Evolutionary conservation across 257 asterid genomes (phyloP).

Genomic region (Prunella vulgaris): DNA sequence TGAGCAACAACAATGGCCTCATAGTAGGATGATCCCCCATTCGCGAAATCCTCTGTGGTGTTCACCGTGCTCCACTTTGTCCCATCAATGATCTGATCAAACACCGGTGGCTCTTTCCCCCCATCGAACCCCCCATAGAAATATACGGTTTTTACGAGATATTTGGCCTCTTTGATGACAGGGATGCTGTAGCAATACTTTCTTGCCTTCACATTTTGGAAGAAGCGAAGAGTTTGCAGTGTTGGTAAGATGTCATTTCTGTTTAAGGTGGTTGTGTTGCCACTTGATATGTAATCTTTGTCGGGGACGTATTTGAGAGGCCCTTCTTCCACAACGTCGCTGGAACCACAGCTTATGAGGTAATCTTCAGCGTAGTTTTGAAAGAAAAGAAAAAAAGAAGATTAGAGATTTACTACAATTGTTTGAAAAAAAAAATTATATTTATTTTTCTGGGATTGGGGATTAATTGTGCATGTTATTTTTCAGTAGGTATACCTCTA

Average conservation of each 20-base stretch:
- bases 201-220: conserved; percentile 42
- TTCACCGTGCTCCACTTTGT: conserved; percentile 71
- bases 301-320: conserved; percentile 50
- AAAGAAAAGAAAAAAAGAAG: background rate
- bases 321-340: conserved; percentile 34
- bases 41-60: conserved; percentile 63
- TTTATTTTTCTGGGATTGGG: too few species aligned
- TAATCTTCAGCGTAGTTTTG: conserved; percentile 36
- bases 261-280: conserved; percentile 47
- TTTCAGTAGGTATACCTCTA: conserved; percentile 25
- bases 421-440: too few species aligned
- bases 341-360: conserved; percentile 64
- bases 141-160: conserved; percentile 53
- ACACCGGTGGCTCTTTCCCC: conserved; percentile 69
- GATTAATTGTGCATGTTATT: background rate
- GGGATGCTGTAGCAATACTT: conserved; percentile 65
- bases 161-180: conserved; percentile 48
- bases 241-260: conserved; percentile 42
- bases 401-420: background rate
- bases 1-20: conserved; percentile 65
- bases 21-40: conserved; percentile 58
- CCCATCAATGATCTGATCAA: conserved; percentile 88
- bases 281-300: conserved; percentile 42
- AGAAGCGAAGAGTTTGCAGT: conserved; percentile 51
- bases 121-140: conserved; percentile 87